Percentiles rank a stretch among this genome's conserved stretches.
Evolutionary conservation across 1,284 basidiomycete species (phyloP).

Genomic region (Leccinum pseudoinsigne): DNA sequence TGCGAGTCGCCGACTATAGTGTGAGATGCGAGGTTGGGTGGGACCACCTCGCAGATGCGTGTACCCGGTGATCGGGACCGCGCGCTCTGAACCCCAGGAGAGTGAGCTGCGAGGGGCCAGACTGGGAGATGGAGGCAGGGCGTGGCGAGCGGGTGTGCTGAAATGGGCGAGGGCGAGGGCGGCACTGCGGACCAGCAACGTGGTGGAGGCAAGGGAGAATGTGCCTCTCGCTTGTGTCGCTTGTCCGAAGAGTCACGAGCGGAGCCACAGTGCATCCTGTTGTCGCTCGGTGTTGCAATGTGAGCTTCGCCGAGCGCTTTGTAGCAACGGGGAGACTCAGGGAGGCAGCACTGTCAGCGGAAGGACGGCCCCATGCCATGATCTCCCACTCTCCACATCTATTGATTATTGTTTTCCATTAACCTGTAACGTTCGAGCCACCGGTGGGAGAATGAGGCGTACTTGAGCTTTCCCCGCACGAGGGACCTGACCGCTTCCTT

Average conservation of each 20-base stretch:
- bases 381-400: slow-evolving; percentile 34
- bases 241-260: not conserved
- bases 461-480: slow-evolving; percentile 53
- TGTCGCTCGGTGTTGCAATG: not conserved
- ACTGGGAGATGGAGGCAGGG: not conserved
- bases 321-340: slow-evolving; percentile 32
- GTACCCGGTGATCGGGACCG: not conserved
- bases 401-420: slow-evolving; percentile 30
- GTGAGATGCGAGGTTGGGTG: not conserved
- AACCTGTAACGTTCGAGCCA: slow-evolving; percentile 52
- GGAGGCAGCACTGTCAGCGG: slow-evolving; percentile 32
- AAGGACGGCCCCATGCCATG: slow-evolving; percentile 32
- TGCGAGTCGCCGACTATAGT: not conserved
- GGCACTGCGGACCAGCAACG: not conserved
- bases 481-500: slow-evolving; percentile 28
- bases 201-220: not conserved
- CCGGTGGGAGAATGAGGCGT: slow-evolving; percentile 55
- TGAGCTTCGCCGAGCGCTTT: slow-evolving; percentile 16
- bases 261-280: not conserved
- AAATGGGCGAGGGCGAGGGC: not conserved
- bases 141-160: not conserved
- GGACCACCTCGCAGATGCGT: not conserved
- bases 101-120: not conserved
- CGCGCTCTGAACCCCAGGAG: not conserved
- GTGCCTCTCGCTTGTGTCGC: not conserved